phyloP scores from a whole-genome alignment of 2,329 filamentous ascomycete genomes.

The Pseudocercospora pini-densiflorae region DNA sequence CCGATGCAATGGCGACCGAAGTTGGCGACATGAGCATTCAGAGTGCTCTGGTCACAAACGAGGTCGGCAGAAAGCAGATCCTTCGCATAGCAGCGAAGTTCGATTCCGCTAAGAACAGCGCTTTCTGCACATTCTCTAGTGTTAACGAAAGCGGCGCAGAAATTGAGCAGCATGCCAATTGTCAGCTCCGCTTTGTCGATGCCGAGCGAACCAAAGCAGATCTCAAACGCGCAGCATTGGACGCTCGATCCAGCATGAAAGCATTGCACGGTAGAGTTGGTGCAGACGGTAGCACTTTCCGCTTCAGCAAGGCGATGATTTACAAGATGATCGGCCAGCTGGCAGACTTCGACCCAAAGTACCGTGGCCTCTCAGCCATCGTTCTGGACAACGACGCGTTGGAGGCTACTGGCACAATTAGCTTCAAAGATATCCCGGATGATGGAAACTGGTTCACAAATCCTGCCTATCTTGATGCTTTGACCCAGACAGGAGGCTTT shows the following conservation, averaged over 20 bases:
- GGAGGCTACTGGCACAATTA: slow-evolving; percentile 40
- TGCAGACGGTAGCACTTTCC: slow-evolving; percentile 30
- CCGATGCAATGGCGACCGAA: slow-evolving; percentile 38
- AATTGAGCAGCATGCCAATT: slow-evolving; percentile 19
- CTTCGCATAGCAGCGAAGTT: slow-evolving; percentile 18
- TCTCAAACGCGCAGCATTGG: slow-evolving; percentile 32
- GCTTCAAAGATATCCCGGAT: slow-evolving; percentile 21
- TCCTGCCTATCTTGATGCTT: slow-evolving; percentile 44
- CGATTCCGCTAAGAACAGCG: slow-evolving; percentile 5
- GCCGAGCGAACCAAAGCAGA: slow-evolving; percentile 32
- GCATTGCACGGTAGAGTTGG: slow-evolving; percentile 5
- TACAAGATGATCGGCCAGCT: slow-evolving; percentile 24
- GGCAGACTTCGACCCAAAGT: slow-evolving; percentile 31
- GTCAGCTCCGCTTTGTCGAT: slow-evolving; percentile 14
- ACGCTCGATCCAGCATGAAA: slow-evolving; percentile 8
- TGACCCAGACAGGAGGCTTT: slow-evolving; percentile 39
- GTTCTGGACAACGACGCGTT: slow-evolving; percentile 40
- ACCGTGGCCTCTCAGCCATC: slow-evolving; percentile 45
- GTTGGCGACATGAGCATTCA: slow-evolving; percentile 47
- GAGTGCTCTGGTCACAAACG: slow-evolving; percentile 32
- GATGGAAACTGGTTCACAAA: slow-evolving; percentile 26
- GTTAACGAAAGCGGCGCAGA: slow-evolving; percentile 18
- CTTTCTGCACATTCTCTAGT: slow-evolving; percentile 15
- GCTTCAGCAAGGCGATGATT: slow-evolving; percentile 22
- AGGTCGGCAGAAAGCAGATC: slow-evolving; percentile 15